Conservation (phyloP, 345 rosid species). For the Brassica cretica region DNA sequence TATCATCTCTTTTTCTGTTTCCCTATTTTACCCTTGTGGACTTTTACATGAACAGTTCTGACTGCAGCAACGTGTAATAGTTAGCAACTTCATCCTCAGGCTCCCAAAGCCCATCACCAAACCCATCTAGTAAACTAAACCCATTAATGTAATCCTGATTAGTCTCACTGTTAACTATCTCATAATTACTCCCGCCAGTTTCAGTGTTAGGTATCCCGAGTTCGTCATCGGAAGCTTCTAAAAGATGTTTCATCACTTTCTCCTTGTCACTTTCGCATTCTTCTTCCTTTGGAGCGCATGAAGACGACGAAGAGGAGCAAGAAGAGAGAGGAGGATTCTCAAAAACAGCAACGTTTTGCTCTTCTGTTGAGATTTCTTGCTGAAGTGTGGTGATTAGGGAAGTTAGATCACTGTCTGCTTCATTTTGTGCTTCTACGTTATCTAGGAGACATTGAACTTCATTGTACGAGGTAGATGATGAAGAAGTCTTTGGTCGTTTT, state of each 20-base stretch:
- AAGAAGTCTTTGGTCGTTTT: slow-evolving; percentile 51
- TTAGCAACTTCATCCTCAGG: slow-evolving; percentile 74
- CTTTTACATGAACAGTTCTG: slow-evolving; percentile 58
- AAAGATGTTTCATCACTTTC: slow-evolving; percentile 68
- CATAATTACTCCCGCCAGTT: slow-evolving; percentile 29
- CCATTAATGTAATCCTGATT: slow-evolving; percentile 32
- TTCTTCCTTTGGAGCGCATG: slow-evolving; percentile 25
- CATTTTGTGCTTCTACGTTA: slow-evolving; percentile 52
- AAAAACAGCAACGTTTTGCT: slow-evolving; percentile 5
- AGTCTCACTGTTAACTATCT: slow-evolving; percentile 23
- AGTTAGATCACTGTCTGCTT: slow-evolving; percentile 53
- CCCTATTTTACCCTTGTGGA: slow-evolving; percentile 1
- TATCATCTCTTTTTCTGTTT: not conserved
- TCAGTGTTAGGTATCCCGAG: slow-evolving; percentile 71
- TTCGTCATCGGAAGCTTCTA: slow-evolving; percentile 90
- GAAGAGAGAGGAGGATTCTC: slow-evolving; percentile 21
- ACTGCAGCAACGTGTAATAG: slow-evolving; percentile 61
- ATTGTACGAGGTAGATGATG: slow-evolving; percentile 35
- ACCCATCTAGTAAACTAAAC: slow-evolving; percentile 39
- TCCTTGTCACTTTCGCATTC: slow-evolving; percentile 47
- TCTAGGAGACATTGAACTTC: slow-evolving; percentile 51
- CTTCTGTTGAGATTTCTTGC: slow-evolving; percentile 48
- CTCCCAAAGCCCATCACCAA: slow-evolving; percentile 70
- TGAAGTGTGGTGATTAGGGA: slow-evolving; percentile 61
- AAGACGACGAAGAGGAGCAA: slow-evolving; percentile 36